Evolutionary conservation across 768 basidiomycete genomes (phyloP), one percentile per base, ranked within the genome.

Genomic region (Megacollybia marginata): DNA sequence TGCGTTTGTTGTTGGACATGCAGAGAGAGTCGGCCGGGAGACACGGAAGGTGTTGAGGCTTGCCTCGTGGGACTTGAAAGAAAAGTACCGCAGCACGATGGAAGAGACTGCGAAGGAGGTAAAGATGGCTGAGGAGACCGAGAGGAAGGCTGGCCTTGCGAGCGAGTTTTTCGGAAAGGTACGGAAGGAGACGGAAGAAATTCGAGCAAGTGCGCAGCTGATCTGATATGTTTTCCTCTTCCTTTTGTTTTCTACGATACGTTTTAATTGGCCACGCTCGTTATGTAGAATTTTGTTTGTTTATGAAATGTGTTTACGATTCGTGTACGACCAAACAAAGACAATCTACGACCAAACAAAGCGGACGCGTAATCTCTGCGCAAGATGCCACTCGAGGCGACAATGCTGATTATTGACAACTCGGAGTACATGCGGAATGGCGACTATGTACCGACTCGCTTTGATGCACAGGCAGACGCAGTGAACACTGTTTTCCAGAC

Each of bases 371-470:
- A 3, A 40, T 40, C 18, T 40, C 38, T 46, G 46, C 53, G 47
- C 74, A 82, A 64, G 51, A 96, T 96, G 92, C 90, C 92, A 57
- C 79, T 96, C 62, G 94, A 99, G 82, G 94, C 95, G 36, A 95
- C 93, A 19, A 93, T 99, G 83, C 83, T 98, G 72, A 75, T 99
- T 12, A 83, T 98, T 53, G 96, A 99, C 80, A 97, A 97, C 65
- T 96, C 92, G 2, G 92, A 94, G 68, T 94, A 86, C 69, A 96
- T 96, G 86, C 82, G 93, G 50, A 95, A 96, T 62, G 92, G 92
- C 10, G 92, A 94, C 68, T 94, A 92, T 65, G 69, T 72, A 48
- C 92, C 92, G 44, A 83, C 85, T 33, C 81, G 95, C 54, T 92
- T 92, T 61, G 83, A 86, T 32, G 92, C 94, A 1, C 96, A 98